Percentiles rank a stretch among this genome's conserved stretches.
Evolutionary conservation across 768 basidiomycete genomes (phyloP).

Genomic region (Psilocybe cubensis): DNA sequence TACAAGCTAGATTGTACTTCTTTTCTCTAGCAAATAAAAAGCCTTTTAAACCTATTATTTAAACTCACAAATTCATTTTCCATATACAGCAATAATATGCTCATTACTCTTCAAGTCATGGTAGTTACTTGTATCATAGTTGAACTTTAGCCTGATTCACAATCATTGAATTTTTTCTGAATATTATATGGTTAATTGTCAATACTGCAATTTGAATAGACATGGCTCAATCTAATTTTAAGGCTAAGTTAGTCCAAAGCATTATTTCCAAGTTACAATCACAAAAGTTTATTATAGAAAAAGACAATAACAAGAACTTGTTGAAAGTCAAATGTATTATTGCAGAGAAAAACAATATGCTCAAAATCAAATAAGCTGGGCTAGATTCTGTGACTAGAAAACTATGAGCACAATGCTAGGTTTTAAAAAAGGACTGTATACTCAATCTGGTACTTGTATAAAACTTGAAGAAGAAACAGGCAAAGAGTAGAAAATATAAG

Average conservation of each 20-base stretch:
- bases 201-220: too few relatives aligned
- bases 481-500: slow-evolving; percentile 40
- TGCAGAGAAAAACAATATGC: slow-evolving; percentile 52
- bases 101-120: too few relatives aligned
- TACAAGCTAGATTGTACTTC: too few relatives aligned
- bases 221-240: slow-evolving; percentile 6
- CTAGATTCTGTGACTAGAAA: slow-evolving; percentile 60
- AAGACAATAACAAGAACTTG: slow-evolving; percentile 57
- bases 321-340: slow-evolving; percentile 72
- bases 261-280: slow-evolving; percentile 17
- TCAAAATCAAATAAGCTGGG: slow-evolving; percentile 74
- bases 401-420: slow-evolving; percentile 75
- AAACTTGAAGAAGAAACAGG: slow-evolving; percentile 51
- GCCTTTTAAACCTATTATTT: too few relatives aligned
- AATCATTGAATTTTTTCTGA: too few relatives aligned
- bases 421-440: slow-evolving; percentile 68
- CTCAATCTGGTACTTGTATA: slow-evolving; percentile 63
- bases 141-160: too few relatives aligned
- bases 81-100: too few relatives aligned
- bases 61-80: too few relatives aligned
- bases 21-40: too few relatives aligned
- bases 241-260: slow-evolving; percentile 9
- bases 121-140: too few relatives aligned
- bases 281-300: slow-evolving; percentile 47
- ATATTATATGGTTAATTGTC: too few relatives aligned